Evolutionary conservation across 2,329 filamentous ascomycete genomes (phyloP).

Genomic region (Trichoderma semiorbis): DNA sequence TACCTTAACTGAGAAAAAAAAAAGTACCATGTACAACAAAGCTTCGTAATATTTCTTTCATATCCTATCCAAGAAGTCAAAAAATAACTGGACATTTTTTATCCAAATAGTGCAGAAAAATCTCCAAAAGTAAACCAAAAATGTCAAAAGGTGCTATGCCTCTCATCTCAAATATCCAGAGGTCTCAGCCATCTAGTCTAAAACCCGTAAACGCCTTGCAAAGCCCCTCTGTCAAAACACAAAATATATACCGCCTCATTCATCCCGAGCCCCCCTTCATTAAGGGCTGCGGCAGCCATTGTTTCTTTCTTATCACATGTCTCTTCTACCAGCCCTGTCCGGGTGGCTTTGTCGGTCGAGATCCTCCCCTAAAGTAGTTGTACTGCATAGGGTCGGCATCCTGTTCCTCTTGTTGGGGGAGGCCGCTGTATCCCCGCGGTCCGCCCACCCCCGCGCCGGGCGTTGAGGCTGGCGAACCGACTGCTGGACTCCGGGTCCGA

Average conservation of each 20-base stretch:
- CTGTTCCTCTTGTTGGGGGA: constrained; percentile 50
- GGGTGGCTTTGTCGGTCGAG: constrained; percentile 29
- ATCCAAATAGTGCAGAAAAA: not conserved
- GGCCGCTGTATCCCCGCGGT: constrained; percentile 55
- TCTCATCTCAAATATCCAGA: not conserved
- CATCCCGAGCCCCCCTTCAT: not conserved
- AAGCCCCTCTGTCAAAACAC: constrained; percentile 7
- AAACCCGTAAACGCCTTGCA: constrained; percentile 22
- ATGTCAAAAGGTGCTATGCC: not conserved
- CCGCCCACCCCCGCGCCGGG: constrained; percentile 48
- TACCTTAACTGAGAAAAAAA: not conserved
- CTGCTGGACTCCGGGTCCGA: constrained; percentile 12
- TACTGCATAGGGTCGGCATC: constrained; percentile 48
- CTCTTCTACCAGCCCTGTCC: constrained; percentile 38
- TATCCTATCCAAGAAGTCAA: constrained; percentile 6
- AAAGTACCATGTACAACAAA: not conserved
- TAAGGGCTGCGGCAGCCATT: not conserved
- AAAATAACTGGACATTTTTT: not conserved
- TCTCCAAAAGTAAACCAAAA: not conserved
- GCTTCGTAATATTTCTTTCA: constrained; percentile 10
- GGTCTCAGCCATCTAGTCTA: constrained; percentile 13
- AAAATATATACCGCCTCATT: not conserved
- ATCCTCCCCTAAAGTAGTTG: constrained; percentile 53
- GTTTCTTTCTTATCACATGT: not conserved
- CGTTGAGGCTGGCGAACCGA: constrained; percentile 21